Percentiles rank a stretch among this genome's conserved stretches.
Evolutionary conservation across 2,329 filamentous ascomycete genomes (phyloP).

Genomic region (Myriosclerotinia duriaeana): DNA sequence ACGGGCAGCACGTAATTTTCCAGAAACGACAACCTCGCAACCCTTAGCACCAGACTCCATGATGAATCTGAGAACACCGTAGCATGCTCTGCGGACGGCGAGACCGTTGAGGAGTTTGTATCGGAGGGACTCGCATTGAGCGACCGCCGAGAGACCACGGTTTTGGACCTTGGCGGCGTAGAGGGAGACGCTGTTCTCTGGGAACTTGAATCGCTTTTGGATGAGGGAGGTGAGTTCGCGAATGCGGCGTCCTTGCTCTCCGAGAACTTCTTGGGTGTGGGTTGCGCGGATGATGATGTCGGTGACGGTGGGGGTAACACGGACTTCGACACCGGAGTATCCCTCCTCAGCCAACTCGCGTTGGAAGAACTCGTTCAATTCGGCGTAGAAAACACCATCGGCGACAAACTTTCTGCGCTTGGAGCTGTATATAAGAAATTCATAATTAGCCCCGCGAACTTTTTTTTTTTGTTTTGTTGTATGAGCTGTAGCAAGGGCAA

Average conservation of each 20-base stretch:
- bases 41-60: conserved; percentile 99
- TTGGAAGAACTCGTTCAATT: conserved; percentile 99
- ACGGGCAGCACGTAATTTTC: conserved; percentile 97
- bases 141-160: conserved; percentile 98
- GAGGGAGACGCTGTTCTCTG: conserved; percentile 99
- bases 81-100: conserved; percentile 97
- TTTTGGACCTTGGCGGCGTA: conserved; percentile 99
- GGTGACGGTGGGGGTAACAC: conserved; percentile 99
- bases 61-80: conserved; percentile 99
- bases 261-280: conserved; percentile 99
- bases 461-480: conserved; percentile 9
- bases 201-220: conserved; percentile 99
- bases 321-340: conserved; percentile 99
- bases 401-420: conserved; percentile 94
- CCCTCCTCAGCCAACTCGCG: conserved; percentile 99
- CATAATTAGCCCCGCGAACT: conserved; percentile 27
- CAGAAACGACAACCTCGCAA: conserved; percentile 98
- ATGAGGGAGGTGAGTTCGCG: conserved; percentile 99
- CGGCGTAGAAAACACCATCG: conserved; percentile 99
- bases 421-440: conserved; percentile 57
- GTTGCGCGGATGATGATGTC: conserved; percentile 93
- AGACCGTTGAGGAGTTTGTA: conserved; percentile 99
- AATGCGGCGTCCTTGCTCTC: conserved; percentile 99
- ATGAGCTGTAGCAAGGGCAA: conserved; percentile 11
- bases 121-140: conserved; percentile 99